These are phyloP conservation scores for Vaccinium corymbosum DNA, from an alignment of 148 eudicot genomes.

Conservation along the genomic window DNA sequence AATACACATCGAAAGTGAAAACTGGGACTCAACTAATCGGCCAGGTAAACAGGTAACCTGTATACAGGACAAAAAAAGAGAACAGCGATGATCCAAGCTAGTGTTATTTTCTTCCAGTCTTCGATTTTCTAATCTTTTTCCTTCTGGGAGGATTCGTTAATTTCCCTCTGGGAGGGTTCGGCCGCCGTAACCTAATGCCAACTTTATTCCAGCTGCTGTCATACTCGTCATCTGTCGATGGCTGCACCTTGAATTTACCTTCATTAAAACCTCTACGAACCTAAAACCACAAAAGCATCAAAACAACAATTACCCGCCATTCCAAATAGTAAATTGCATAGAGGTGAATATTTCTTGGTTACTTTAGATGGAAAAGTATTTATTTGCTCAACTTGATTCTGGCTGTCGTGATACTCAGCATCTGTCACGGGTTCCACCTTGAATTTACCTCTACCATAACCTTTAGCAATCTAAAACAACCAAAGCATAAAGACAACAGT, in stretches of 20 bases:
- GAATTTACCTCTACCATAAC: constrained; percentile 63
- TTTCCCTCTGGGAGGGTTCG: constrained; percentile 39
- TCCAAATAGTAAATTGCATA: neutral
- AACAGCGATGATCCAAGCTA: neutral
- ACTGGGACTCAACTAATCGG: neutral
- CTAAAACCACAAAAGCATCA: constrained; percentile 25
- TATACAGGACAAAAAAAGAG: neutral
- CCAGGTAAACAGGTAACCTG: neutral
- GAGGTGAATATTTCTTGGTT: neutral
- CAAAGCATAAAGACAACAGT: constrained; percentile 1
- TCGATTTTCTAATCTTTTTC: constrained; percentile 66
- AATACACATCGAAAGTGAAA: neutral
- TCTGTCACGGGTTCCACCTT: constrained; percentile 62
- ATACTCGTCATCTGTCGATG: constrained; percentile 43
- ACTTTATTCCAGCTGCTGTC: constrained; percentile 28
- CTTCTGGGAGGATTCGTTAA: constrained; percentile 31
- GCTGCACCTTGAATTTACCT: constrained; percentile 74
- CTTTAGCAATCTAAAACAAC: constrained; percentile 63
- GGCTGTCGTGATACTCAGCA: constrained; percentile 31
- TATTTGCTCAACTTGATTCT: constrained; percentile 23
- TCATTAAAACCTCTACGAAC: constrained; percentile 64
- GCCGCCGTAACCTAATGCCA: constrained; percentile 34
- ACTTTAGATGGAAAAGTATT: neutral
- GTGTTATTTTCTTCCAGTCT: constrained; percentile 45
- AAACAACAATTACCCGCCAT: neutral